A percentile compares a stretch with the other conserved stretches of the same genome.
Conservation (phyloP, 352 stramenopile genomes). For the Globisporangium iwayamae region DNA sequence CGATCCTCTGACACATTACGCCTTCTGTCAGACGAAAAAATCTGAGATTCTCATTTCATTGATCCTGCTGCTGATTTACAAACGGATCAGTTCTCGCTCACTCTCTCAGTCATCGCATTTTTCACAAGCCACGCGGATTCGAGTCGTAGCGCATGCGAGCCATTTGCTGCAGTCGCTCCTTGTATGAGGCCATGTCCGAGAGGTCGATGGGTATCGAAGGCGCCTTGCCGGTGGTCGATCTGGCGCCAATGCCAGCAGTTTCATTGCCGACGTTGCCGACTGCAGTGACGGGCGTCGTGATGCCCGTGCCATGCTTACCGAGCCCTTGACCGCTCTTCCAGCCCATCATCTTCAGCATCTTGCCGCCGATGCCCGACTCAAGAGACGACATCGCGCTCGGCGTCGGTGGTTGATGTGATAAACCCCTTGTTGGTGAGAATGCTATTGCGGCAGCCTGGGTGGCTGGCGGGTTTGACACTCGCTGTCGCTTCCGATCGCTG, state of each 20-base stretch:
- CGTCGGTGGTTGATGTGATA: neutral
- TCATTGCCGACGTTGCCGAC: constrained; percentile 34
- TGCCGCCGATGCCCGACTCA: constrained; percentile 69
- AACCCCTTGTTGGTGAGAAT: neutral
- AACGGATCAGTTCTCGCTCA: neutral
- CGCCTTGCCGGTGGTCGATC: constrained; percentile 15
- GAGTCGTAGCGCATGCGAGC: constrained; percentile 59
- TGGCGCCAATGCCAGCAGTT: constrained; percentile 50
- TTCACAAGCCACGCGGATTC: constrained; percentile 7
- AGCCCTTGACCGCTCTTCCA: constrained; percentile 84
- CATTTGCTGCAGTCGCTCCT: constrained; percentile 61
- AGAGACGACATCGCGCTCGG: constrained; percentile 22
- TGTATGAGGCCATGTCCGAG: constrained; percentile 47
- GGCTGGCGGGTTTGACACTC: neutral
- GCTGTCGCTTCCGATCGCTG: constrained; percentile 19
- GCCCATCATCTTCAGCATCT: constrained; percentile 88
- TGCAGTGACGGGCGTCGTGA: constrained; percentile 61
- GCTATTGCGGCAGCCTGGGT: neutral
- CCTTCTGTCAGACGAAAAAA: too few species aligned
- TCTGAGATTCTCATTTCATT: too few species aligned
- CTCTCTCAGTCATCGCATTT: neutral
- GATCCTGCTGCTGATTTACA: neutral
- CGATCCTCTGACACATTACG: too few species aligned
- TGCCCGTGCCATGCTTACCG: constrained; percentile 75
- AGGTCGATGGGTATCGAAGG: constrained; percentile 35